A percentile compares a stretch with the other conserved stretches of the same genome.
phyloP scores from a whole-genome alignment of 305 asterid species.

The Petunia hybrid region DNA sequence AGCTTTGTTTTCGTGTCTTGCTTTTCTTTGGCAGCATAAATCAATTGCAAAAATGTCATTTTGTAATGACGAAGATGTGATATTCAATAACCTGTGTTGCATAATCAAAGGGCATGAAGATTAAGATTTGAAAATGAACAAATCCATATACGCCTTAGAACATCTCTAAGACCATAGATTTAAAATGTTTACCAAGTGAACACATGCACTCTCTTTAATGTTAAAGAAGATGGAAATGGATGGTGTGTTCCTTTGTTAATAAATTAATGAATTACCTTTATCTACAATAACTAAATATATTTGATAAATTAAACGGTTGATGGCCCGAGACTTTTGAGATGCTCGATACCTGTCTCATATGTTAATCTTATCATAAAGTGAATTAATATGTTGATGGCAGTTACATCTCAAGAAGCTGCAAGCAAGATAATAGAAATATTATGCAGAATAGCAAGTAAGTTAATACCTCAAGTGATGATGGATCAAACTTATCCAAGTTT shows the following conservation, averaged over 20 bases:
- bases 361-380: not conserved
- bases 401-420: not conserved
- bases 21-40: not conserved
- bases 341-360: not conserved
- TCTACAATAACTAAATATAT: not conserved
- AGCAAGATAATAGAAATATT: not conserved
- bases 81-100: not conserved
- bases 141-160: not conserved
- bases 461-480: not conserved
- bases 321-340: not conserved
- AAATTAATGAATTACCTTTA: not conserved
- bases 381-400: not conserved
- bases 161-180: not conserved
- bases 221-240: not conserved
- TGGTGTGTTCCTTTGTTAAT: not conserved
- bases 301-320: not conserved
- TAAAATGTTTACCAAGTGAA: not conserved
- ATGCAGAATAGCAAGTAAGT: not conserved
- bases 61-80: not conserved
- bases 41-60: not conserved
- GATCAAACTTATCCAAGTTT: not conserved
- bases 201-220: not conserved
- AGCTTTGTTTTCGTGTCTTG: not conserved
- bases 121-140: not conserved
- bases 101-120: not conserved